Percentiles rank a stretch among this genome's conserved stretches.
phyloP scores from a whole-genome alignment of 75 land plant species.

The Adiantum capillusveneris region DNA sequence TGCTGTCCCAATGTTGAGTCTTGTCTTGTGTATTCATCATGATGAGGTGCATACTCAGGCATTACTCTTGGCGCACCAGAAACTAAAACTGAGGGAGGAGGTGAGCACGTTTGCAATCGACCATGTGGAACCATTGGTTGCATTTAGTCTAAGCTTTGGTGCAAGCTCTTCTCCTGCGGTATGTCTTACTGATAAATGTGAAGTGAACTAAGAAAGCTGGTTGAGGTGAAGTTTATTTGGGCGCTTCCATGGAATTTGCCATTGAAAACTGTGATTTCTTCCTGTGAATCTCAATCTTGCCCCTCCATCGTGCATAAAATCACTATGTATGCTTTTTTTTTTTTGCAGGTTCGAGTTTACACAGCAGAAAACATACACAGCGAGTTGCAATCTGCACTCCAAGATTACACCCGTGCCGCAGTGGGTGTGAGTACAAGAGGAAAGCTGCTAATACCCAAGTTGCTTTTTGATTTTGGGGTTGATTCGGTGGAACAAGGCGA shows the following conservation, averaged over 20 bases:
- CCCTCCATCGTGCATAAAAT: too few species aligned
- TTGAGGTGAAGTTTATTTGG: neutral
- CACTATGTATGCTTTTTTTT: too few species aligned
- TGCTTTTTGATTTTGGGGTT: slow-evolving; percentile 56
- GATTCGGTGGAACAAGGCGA: slow-evolving; percentile 55
- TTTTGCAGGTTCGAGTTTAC: slow-evolving; percentile 65
- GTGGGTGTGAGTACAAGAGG: slow-evolving; percentile 72
- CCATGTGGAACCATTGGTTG: slow-evolving; percentile 48
- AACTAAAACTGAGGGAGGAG: slow-evolving; percentile 64
- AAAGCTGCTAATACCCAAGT: slow-evolving; percentile 64
- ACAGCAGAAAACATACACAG: slow-evolving; percentile 40
- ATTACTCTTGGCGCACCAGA: slow-evolving; percentile 67
- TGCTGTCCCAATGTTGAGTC: too few species aligned
- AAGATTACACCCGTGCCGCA: slow-evolving; percentile 75
- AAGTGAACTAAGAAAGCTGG: neutral
- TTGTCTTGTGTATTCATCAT: too few species aligned
- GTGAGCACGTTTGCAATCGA: slow-evolving; percentile 54
- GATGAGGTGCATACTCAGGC: slow-evolving; percentile 49
- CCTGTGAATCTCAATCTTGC: too few species aligned
- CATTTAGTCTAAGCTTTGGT: slow-evolving; percentile 82
- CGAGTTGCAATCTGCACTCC: slow-evolving; percentile 52
- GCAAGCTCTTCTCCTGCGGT: slow-evolving; percentile 83
- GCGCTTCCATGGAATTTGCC: too few species aligned
- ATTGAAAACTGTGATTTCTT: too few species aligned
- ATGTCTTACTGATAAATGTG: slow-evolving; percentile 8